Evolutionary conservation across 2,329 filamentous ascomycete species (phyloP).

Genomic region (Colletotrichum limetticola): DNA sequence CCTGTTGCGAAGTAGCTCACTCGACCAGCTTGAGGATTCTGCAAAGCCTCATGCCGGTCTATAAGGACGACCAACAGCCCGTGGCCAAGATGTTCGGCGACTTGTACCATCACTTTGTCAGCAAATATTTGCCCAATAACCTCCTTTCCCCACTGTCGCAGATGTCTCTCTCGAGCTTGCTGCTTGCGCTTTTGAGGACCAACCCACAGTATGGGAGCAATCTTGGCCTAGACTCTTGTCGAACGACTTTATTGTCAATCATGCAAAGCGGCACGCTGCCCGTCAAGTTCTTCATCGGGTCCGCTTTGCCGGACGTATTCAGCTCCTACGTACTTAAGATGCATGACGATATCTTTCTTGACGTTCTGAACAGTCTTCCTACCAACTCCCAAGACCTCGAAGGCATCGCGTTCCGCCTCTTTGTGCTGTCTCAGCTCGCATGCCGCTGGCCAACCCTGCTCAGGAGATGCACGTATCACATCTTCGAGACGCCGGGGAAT

Average conservation of each 20-base stretch:
- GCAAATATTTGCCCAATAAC: constrained; percentile 72
- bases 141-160: constrained; percentile 77
- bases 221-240: constrained; percentile 65
- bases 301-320: constrained; percentile 79
- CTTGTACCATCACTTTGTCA: constrained; percentile 82
- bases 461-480: constrained; percentile 88
- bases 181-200: constrained; percentile 75
- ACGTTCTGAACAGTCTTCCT: constrained; percentile 85
- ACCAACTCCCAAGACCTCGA: constrained; percentile 76
- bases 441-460: constrained; percentile 88
- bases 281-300: constrained; percentile 81
- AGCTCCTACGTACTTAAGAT: constrained; percentile 82
- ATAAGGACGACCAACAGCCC: constrained; percentile 66
- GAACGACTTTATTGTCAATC: constrained; percentile 80
- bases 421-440: constrained; percentile 80
- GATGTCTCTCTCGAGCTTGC: constrained; percentile 72
- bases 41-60: constrained; percentile 69
- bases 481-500: constrained; percentile 88
- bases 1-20: constrained; percentile 79
- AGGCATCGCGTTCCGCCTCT: constrained; percentile 85
- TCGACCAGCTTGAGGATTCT: constrained; percentile 76
- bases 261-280: constrained; percentile 72
- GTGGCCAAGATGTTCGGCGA: constrained; percentile 64
- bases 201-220: constrained; percentile 74
- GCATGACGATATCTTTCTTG: constrained; percentile 86